These are phyloP conservation scores for Penstemon newberryi DNA, from an alignment of 257 asterid genomes.

Conservation along the genomic window DNA sequence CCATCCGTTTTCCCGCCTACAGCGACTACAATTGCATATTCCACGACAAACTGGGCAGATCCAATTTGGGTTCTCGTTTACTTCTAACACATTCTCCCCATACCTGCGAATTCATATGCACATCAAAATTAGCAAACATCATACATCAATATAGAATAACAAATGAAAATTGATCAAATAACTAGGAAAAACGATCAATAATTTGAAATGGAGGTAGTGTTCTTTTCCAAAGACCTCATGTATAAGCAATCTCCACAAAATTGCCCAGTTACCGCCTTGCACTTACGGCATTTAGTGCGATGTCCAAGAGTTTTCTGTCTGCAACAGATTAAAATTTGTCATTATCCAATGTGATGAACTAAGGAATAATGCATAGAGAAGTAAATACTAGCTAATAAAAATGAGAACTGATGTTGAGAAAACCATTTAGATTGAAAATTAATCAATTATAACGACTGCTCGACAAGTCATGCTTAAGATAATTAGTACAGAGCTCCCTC, in stretches of 20 bases:
- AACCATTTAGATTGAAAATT: not conserved
- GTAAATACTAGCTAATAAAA: not conserved
- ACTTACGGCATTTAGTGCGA: constrained; percentile 59
- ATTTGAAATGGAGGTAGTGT: not conserved
- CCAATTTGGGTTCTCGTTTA: constrained; percentile 56
- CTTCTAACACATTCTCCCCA: constrained; percentile 71
- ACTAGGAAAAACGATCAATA: not conserved
- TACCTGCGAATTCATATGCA: constrained; percentile 41
- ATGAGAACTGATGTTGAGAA: not conserved
- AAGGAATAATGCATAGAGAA: not conserved
- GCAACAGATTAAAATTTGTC: constrained; percentile 8
- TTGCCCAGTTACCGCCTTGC: constrained; percentile 51
- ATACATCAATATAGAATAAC: too few species aligned
- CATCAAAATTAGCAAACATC: too few species aligned
- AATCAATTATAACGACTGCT: constrained; percentile 1
- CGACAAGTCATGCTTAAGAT: not conserved
- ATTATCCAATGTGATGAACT: not conserved
- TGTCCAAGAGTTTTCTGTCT: constrained; percentile 67
- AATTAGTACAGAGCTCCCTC: not conserved
- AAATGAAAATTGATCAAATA: too few species aligned
- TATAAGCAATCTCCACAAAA: constrained; percentile 80
- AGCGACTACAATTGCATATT: constrained; percentile 76
- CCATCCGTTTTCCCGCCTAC: constrained; percentile 67
- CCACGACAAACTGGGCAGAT: constrained; percentile 74
- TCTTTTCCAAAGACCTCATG: constrained; percentile 48